Conservation (phyloP, 805 yeast genomes). For the Starmerella stigmatis region DNA sequence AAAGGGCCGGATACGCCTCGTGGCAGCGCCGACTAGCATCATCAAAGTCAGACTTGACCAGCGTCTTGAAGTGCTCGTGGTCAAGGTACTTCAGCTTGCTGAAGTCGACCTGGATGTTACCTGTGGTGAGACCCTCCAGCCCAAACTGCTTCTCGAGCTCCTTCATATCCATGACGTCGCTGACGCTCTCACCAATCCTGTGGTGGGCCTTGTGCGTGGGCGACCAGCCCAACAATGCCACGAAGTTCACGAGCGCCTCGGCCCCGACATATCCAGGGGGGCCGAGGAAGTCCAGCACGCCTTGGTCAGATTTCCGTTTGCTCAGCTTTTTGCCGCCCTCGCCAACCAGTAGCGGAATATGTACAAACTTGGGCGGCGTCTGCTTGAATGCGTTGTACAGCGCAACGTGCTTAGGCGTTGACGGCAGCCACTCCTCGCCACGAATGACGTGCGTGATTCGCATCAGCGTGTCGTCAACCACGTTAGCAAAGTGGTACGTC, state of each 20-base stretch:
- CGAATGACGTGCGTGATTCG: slow-evolving; percentile 84
- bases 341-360: slow-evolving; percentile 78
- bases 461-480: slow-evolving; percentile 91
- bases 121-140: slow-evolving; percentile 69
- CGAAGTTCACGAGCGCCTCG: slow-evolving; percentile 78
- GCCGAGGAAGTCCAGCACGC: slow-evolving; percentile 45
- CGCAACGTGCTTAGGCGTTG: slow-evolving; percentile 90
- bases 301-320: slow-evolving; percentile 75
- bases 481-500: slow-evolving; percentile 93
- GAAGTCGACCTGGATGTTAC: slow-evolving; percentile 84
- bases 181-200: slow-evolving; percentile 15
- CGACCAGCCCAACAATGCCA: slow-evolving; percentile 91
- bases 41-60: slow-evolving; percentile 6
- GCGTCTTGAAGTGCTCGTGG: slow-evolving; percentile 41
- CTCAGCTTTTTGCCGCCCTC: slow-evolving; percentile 52
- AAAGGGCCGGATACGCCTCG: slow-evolving; percentile 18
- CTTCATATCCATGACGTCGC: slow-evolving; percentile 28
- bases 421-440: slow-evolving; percentile 96
- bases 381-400: slow-evolving; percentile 66
- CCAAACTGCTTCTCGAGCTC: slow-evolving; percentile 50
- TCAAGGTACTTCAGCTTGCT: slow-evolving; percentile 68
- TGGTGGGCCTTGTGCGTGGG: slow-evolving; percentile 45
- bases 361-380: slow-evolving; percentile 64
- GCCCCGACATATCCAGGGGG: slow-evolving; percentile 43
- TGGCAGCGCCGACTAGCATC: slow-evolving; percentile 16